phyloP scores from a whole-genome alignment of 2,329 filamentous ascomycete species.

The Cladosporium sp. region DNA sequence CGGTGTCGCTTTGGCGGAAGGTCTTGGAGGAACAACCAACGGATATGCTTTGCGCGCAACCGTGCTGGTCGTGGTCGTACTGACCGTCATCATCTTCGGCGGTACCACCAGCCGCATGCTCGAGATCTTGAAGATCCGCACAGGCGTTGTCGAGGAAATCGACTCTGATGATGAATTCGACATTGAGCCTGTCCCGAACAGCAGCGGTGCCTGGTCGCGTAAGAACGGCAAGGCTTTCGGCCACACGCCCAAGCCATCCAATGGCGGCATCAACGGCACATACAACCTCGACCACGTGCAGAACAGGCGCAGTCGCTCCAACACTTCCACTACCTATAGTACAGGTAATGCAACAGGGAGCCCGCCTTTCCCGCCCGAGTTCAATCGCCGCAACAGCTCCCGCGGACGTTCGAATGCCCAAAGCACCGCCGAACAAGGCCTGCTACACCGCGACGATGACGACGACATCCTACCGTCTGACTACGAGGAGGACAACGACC shows the following conservation, averaged over 20 bases:
- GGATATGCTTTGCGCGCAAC: conserved; percentile 83
- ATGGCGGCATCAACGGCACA: conserved; percentile 55
- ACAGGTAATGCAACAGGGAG: conserved; percentile 56
- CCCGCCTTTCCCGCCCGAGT: conserved; percentile 46
- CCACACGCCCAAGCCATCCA: conserved; percentile 65
- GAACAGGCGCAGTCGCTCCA: conserved; percentile 37
- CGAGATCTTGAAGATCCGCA: conserved; percentile 94
- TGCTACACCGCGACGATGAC: conserved; percentile 52
- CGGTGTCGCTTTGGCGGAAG: conserved; percentile 88
- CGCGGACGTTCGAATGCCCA: conserved; percentile 48
- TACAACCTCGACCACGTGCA: conserved; percentile 34
- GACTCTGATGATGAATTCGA: conserved; percentile 99
- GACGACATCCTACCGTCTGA: conserved; percentile 48
- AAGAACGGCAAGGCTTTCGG: conserved; percentile 75
- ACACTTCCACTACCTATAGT: conserved; percentile 57
- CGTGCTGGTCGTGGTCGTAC: conserved; percentile 93
- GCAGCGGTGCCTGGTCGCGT: conserved; percentile 73
- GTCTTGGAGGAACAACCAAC: conserved; percentile 74
- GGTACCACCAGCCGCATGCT: conserved; percentile 97
- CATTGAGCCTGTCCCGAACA: conserved; percentile 71
- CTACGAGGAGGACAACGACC: conserved; percentile 55
- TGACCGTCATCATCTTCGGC: conserved; percentile 98
- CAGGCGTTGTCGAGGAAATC: conserved; percentile 92
- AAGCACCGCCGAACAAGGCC: conserved; percentile 51
- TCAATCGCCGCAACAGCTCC: conserved; percentile 55